Evolutionary conservation across 2,329 filamentous ascomycete species (phyloP).

Genomic region (Rutstroemia sp.): DNA sequence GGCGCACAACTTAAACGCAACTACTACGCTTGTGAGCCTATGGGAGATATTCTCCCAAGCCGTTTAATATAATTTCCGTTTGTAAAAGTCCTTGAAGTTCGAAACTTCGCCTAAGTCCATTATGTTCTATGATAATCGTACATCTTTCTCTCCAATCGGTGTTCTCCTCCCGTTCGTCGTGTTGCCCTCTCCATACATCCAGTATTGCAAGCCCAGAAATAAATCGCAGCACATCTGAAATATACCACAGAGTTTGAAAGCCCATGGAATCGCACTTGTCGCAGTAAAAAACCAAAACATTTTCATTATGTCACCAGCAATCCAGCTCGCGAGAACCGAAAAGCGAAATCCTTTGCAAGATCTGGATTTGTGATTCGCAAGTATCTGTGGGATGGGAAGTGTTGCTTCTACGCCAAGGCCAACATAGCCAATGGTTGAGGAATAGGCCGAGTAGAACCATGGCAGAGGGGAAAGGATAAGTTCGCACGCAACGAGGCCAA

Average conservation of each 20-base stretch:
- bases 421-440: slow-evolving; percentile 61
- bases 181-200: slow-evolving; percentile 53
- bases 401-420: slow-evolving; percentile 73
- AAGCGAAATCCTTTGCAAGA: slow-evolving; percentile 74
- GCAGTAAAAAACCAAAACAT: slow-evolving; percentile 79
- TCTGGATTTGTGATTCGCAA: slow-evolving; percentile 58
- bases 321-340: slow-evolving; percentile 70
- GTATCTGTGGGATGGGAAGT: slow-evolving; percentile 73
- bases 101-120: too few species aligned
- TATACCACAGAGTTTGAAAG: slow-evolving; percentile 75
- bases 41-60: too few species aligned
- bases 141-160: slow-evolving; percentile 25
- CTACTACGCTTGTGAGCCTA: too few species aligned
- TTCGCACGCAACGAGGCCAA: slow-evolving; percentile 54
- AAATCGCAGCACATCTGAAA: slow-evolving; percentile 74
- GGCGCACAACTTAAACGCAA: not conserved
- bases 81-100: not conserved
- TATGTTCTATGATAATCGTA: slow-evolving; percentile 18
- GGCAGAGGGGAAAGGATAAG: slow-evolving; percentile 55
- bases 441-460: slow-evolving; percentile 57
- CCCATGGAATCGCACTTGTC: slow-evolving; percentile 60
- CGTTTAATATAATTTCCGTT: too few species aligned
- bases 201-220: slow-evolving; percentile 68
- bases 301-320: slow-evolving; percentile 77
- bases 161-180: slow-evolving; percentile 21